Conservation (phyloP, 371 early-diverging fungal genomes). For the Mucor lusitanicus region DNA sequence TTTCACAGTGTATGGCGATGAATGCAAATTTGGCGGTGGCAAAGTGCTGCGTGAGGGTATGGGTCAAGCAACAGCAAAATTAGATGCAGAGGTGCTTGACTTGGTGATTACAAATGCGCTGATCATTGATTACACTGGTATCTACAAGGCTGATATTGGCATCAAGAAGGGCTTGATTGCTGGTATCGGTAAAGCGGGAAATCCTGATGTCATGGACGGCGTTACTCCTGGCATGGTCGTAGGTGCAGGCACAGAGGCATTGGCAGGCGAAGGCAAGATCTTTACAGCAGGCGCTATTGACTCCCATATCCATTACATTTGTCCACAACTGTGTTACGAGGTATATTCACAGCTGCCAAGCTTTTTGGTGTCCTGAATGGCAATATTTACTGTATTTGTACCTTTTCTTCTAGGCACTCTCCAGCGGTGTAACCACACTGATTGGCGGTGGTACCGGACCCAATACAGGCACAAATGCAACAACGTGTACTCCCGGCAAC, state of each 20-base stretch:
- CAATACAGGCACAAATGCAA: constrained; percentile 92
- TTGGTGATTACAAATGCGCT: constrained; percentile 92
- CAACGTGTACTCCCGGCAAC: constrained; percentile 89
- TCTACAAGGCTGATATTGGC: constrained; percentile 96
- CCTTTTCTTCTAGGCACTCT: constrained; percentile 57
- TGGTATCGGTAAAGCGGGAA: constrained; percentile 96
- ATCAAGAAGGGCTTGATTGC: constrained; percentile 81
- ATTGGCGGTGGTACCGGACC: constrained; percentile 96
- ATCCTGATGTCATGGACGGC: constrained; percentile 93
- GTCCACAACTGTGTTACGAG: constrained; percentile 84
- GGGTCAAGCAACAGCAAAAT: constrained; percentile 76
- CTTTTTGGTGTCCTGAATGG: neutral
- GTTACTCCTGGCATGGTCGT: constrained; percentile 88
- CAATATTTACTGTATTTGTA: constrained; percentile 3
- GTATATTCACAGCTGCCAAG: constrained; percentile 28
- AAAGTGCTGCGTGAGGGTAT: constrained; percentile 92
- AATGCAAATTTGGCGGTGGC: constrained; percentile 86
- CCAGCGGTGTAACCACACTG: constrained; percentile 87
- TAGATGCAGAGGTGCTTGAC: constrained; percentile 76
- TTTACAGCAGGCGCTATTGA: constrained; percentile 93
- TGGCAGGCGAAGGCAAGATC: constrained; percentile 89
- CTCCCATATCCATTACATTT: constrained; percentile 91
- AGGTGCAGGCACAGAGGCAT: constrained; percentile 87
- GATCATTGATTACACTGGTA: constrained; percentile 92
- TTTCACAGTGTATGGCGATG: constrained; percentile 88